Evolutionary conservation across 257 asterid species (phyloP).

Genomic region (Solanum okadae): DNA sequence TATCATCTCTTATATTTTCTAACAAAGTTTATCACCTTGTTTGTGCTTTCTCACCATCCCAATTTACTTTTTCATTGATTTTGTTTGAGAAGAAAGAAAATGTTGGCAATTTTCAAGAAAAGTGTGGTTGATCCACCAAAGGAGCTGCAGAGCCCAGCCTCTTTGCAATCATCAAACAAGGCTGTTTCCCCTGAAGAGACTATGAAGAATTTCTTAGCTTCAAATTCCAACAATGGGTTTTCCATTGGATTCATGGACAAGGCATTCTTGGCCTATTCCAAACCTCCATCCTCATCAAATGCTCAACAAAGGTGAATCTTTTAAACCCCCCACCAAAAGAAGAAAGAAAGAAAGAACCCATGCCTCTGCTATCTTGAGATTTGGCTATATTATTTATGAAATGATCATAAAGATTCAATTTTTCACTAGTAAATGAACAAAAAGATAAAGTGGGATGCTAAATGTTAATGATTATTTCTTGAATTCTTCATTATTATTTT

Average conservation of each 20-base stretch:
- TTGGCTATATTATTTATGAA: neutral
- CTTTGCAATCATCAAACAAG: constrained; percentile 10
- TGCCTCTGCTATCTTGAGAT: neutral
- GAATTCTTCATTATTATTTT: neutral
- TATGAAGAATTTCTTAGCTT: constrained; percentile 48
- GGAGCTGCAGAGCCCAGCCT: constrained; percentile 70
- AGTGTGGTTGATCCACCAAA: constrained; percentile 69
- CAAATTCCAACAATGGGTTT: constrained; percentile 39
- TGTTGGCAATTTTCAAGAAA: constrained; percentile 78
- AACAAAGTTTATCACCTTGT: neutral
- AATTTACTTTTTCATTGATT: neutral
- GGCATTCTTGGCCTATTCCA: constrained; percentile 52
- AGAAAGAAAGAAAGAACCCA: neutral
- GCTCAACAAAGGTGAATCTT: constrained; percentile 46
- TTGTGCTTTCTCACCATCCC: neutral
- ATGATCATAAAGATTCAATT: neutral
- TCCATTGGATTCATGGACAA: constrained; percentile 52
- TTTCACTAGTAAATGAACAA: neutral
- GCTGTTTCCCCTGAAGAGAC: constrained; percentile 37
- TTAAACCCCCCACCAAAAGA: neutral
- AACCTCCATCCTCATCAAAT: constrained; percentile 16
- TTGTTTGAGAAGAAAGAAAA: constrained; percentile 9
- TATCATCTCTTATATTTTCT: constrained; percentile 8
- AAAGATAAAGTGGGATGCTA: neutral
- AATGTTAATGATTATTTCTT: neutral